Evolutionary conservation across 2,329 filamentous ascomycete species (phyloP).

Genomic region (Xenoacremonium recifei): DNA sequence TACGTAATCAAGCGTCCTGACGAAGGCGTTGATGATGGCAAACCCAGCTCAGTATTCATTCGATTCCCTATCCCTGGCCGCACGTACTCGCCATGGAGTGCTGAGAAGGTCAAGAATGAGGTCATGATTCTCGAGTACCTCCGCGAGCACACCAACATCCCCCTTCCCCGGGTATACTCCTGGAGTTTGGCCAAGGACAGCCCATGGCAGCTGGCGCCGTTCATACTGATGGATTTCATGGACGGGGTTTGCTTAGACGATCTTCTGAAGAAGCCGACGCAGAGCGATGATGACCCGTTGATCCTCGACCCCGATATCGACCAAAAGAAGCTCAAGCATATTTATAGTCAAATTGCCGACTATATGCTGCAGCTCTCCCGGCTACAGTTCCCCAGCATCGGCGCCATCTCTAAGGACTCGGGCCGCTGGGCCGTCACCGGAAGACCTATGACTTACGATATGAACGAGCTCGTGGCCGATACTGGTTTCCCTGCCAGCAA

Average conservation of each 20-base stretch:
- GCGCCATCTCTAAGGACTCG: conserved; percentile 31
- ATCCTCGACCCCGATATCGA: conserved; percentile 20
- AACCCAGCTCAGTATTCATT: conserved; percentile 1
- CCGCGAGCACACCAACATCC: conserved; percentile 2
- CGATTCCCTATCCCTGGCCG: conserved; percentile 1
- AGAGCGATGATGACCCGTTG: conserved; percentile 19
- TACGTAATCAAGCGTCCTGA: background rate
- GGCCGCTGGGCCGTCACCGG: conserved; percentile 28
- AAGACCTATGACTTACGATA: conserved; percentile 39
- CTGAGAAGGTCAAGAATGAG: conserved; percentile 4
- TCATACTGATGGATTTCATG: conserved; percentile 32
- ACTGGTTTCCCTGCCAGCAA: conserved; percentile 27
- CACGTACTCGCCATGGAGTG: conserved; percentile 4
- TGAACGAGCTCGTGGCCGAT: conserved; percentile 36
- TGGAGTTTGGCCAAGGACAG: background rate
- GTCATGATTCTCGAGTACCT: conserved; percentile 2
- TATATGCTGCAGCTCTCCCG: conserved; percentile 30
- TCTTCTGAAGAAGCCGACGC: conserved; percentile 24
- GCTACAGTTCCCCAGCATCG: conserved; percentile 29
- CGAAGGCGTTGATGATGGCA: background rate
- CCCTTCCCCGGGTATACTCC: background rate
- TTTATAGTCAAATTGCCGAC: conserved; percentile 24
- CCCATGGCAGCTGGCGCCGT: conserved; percentile 10
- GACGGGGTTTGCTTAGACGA: conserved; percentile 21
- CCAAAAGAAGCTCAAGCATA: conserved; percentile 14